These are phyloP conservation scores for Sambucus nigra DNA, from an alignment of 129 eudicot species.

Conservation along the genomic window DNA sequence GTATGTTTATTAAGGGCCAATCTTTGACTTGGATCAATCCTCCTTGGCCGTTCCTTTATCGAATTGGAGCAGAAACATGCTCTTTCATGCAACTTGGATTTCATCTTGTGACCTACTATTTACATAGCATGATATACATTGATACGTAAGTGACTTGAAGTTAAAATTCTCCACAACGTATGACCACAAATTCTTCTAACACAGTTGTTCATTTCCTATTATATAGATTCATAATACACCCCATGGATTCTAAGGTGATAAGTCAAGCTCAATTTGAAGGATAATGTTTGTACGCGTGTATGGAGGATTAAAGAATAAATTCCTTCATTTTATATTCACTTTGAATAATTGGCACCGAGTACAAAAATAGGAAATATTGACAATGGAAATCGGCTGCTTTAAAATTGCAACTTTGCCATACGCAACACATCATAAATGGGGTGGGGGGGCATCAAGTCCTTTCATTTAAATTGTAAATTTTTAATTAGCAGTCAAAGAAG, in stretches of 20 bases:
- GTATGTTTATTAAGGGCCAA: no score
- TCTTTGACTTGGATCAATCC: no score
- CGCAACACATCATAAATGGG: slow-evolving; percentile 17
- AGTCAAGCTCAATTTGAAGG: not conserved
- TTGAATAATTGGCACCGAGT: not conserved
- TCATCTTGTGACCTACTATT: not conserved
- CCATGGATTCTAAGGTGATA: slow-evolving; percentile 7
- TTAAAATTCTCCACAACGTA: not conserved
- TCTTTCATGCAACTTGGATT: no score
- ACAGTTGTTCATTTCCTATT: no score
- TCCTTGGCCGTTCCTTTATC: no score
- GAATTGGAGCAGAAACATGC: no score
- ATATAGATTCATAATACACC: not conserved
- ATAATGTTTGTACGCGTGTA: not conserved
- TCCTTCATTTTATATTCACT: not conserved
- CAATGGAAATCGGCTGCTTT: not conserved
- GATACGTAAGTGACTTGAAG: no score
- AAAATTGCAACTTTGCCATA: not conserved
- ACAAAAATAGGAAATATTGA: not conserved
- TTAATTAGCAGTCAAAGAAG: slow-evolving; percentile 15
- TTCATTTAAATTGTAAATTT: not conserved
- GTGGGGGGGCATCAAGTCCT: slow-evolving; percentile 10
- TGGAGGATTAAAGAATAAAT: not conserved
- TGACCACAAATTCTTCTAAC: not conserved
- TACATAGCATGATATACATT: not conserved